Percentiles rank a stretch among this genome's conserved stretches.
phyloP scores from a whole-genome alignment of 495 filamentous ascomycete genomes.

The Staphylotrichum longicolle region DNA sequence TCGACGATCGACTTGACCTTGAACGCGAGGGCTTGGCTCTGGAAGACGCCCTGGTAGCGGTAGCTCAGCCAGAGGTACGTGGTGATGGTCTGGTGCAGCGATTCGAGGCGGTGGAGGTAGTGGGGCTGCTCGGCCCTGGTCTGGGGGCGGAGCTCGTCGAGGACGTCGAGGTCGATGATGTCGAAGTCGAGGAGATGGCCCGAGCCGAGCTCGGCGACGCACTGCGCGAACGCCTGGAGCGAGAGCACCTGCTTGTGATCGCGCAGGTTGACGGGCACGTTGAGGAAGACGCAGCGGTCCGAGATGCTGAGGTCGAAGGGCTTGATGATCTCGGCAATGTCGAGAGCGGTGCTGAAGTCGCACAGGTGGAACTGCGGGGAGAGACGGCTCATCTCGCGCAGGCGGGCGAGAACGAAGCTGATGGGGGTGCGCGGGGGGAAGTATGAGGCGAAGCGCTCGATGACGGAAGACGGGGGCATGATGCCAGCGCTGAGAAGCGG shows the following conservation, averaged over 20 bases:
- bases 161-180: slow-evolving; percentile 62
- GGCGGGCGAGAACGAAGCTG: slow-evolving; percentile 67
- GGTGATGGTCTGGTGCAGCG: slow-evolving; percentile 75
- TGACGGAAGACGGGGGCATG: slow-evolving; percentile 60
- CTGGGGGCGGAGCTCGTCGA: slow-evolving; percentile 46
- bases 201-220: slow-evolving; percentile 61
- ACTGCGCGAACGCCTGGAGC: slow-evolving; percentile 59
- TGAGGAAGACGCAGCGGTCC: slow-evolving; percentile 74
- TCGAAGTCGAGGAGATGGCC: slow-evolving; percentile 66
- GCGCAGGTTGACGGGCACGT: slow-evolving; percentile 56
- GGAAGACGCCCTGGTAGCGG: slow-evolving; percentile 74
- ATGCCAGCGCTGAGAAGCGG: slow-evolving; percentile 74
- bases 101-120: slow-evolving; percentile 67
- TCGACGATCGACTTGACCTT: slow-evolving; percentile 81
- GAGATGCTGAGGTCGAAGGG: slow-evolving; percentile 58
- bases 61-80: slow-evolving; percentile 85
- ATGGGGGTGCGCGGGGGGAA: slow-evolving; percentile 77
- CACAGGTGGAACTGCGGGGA: slow-evolving; percentile 73
- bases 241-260: slow-evolving; percentile 40
- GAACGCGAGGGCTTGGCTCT: slow-evolving; percentile 69
- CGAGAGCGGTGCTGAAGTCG: slow-evolving; percentile 53
- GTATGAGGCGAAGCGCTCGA: slow-evolving; percentile 69
- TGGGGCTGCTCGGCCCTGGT: slow-evolving; percentile 9
- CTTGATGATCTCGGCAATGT: slow-evolving; percentile 69
- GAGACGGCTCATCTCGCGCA: slow-evolving; percentile 62